Conservation (phyloP, 768 basidiomycete species). For the Dentipellis fragilis region DNA sequence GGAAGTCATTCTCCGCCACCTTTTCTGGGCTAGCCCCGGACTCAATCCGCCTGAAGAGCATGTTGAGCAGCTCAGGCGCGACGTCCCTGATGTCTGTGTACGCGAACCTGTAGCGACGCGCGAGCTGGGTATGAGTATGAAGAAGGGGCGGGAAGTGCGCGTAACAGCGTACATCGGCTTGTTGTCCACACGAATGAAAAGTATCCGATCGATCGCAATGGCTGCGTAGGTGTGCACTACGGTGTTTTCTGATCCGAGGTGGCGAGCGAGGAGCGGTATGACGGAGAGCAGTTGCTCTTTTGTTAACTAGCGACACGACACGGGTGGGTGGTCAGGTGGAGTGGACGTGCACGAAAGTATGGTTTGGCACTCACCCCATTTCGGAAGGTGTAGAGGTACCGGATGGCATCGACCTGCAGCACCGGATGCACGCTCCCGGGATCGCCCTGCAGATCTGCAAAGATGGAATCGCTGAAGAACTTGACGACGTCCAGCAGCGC, state of each 20-base stretch:
- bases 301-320: constrained; percentile 47
- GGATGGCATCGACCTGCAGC: constrained; percentile 92
- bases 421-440: constrained; percentile 73
- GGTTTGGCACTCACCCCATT: constrained; percentile 60
- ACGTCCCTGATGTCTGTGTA: constrained; percentile 81
- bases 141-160: background rate
- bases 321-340: background rate
- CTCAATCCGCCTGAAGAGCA: constrained; percentile 74
- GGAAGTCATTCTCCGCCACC: constrained; percentile 92
- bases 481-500: constrained; percentile 87
- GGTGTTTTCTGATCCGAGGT: constrained; percentile 76
- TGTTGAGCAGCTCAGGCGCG: constrained; percentile 61
- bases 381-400: constrained; percentile 91
- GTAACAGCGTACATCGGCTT: constrained; percentile 21
- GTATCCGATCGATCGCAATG: constrained; percentile 92
- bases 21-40: constrained; percentile 75
- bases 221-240: constrained; percentile 96
- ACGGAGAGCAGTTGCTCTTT: constrained; percentile 91
- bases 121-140: background rate
- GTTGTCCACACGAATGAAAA: constrained; percentile 78
- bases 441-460: constrained; percentile 70
- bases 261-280: constrained; percentile 74
- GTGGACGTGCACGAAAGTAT: background rate
- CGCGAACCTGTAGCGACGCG: constrained; percentile 49
- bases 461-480: constrained; percentile 91